phyloP scores from a whole-genome alignment of 768 basidiomycete genomes.

The Brasilioporus rufonigricans region DNA sequence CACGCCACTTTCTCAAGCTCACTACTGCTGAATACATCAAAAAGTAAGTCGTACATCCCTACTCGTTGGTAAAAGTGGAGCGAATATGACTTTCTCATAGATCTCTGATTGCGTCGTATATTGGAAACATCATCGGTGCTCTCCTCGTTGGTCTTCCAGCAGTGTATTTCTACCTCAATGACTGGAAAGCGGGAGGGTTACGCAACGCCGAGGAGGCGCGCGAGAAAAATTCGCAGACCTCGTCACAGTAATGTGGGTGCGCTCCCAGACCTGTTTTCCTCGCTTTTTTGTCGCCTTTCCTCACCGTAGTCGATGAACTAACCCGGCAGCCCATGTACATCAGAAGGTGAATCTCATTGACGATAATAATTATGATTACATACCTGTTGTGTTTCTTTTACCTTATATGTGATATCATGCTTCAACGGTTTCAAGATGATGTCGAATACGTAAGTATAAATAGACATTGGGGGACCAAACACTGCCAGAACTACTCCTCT shows the following conservation, averaged over 20 bases:
- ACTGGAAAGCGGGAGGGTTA: slow-evolving; percentile 43
- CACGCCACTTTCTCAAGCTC: slow-evolving; percentile 12
- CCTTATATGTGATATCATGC: too few species aligned
- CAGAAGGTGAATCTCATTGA: not conserved
- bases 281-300: not conserved
- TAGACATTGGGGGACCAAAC: not conserved
- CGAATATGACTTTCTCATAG: slow-evolving; percentile 22
- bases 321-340: not conserved
- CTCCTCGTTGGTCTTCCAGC: slow-evolving; percentile 63
- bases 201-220: slow-evolving; percentile 39
- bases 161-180: slow-evolving; percentile 59
- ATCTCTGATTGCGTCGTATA: slow-evolving; percentile 61
- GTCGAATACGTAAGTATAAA: not conserved
- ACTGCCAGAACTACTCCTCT: not conserved
- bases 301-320: not conserved
- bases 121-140: slow-evolving; percentile 69
- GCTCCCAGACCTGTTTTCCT: not conserved
- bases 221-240: slow-evolving; percentile 13
- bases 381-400: not conserved
- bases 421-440: not conserved
- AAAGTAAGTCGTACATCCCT: slow-evolving; percentile 45
- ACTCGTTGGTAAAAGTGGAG: not conserved
- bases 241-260: slow-evolving; percentile 3
- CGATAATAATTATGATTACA: not conserved
- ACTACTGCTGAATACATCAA: slow-evolving; percentile 54